Conservation (phyloP, 805 yeast genomes). For the Kregervanrija pseudodelftensis region DNA sequence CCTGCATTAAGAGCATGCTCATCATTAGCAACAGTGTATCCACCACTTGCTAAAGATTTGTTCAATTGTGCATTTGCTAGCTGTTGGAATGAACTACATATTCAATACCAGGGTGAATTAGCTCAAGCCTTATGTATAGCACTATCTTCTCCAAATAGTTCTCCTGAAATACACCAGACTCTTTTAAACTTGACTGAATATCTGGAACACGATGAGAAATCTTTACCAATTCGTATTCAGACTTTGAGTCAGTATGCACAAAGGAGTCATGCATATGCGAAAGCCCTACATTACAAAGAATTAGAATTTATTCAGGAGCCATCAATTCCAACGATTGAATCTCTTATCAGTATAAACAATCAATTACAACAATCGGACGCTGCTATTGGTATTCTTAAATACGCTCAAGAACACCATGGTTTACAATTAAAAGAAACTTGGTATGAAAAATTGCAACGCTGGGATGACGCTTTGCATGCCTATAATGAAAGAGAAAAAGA, state of each 20-base stretch:
- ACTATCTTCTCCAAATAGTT: slow-evolving; percentile 80
- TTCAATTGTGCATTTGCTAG: slow-evolving; percentile 94
- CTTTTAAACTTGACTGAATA: slow-evolving; percentile 86
- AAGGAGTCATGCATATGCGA: slow-evolving; percentile 94
- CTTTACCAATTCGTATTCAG: slow-evolving; percentile 84
- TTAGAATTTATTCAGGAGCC: slow-evolving; percentile 92
- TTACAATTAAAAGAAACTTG: slow-evolving; percentile 92
- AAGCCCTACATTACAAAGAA: slow-evolving; percentile 93
- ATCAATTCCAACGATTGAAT: slow-evolving; percentile 83
- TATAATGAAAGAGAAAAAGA: slow-evolving; percentile 69
- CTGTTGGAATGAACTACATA: slow-evolving; percentile 89
- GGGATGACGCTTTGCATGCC: slow-evolving; percentile 96
- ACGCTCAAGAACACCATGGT: slow-evolving; percentile 87
- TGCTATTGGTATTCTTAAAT: slow-evolving; percentile 91
- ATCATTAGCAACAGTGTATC: slow-evolving; percentile 76
- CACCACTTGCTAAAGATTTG: slow-evolving; percentile 81
- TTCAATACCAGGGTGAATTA: slow-evolving; percentile 83
- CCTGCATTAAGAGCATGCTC: slow-evolving; percentile 93
- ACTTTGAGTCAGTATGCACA: slow-evolving; percentile 90
- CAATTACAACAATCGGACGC: slow-evolving; percentile 96
- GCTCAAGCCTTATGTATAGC: slow-evolving; percentile 83
- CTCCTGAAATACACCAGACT: slow-evolving; percentile 93
- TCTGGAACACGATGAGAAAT: slow-evolving; percentile 95
- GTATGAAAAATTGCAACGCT: slow-evolving; percentile 93
- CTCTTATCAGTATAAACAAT: slow-evolving; percentile 86